Conservation (phyloP, 2,329 filamentous ascomycete genomes). For the Pseudogymnoascus sp. region DNA sequence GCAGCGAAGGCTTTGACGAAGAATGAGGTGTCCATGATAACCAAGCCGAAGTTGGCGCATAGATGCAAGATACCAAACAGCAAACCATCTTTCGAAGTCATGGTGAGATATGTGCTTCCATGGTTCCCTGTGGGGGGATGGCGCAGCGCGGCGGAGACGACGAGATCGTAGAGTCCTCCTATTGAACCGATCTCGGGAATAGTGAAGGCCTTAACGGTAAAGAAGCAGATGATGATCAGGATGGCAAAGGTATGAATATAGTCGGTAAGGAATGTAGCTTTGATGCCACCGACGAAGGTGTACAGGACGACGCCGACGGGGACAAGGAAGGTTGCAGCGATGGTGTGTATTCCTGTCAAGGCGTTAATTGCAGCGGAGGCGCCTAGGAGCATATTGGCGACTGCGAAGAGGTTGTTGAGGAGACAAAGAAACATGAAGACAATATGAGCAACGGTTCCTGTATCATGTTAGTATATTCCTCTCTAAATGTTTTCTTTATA, state of each 20-base stretch:
- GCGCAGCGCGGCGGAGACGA: slow-evolving; percentile 37
- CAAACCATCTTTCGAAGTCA: slow-evolving; percentile 47
- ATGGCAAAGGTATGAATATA: slow-evolving; percentile 50
- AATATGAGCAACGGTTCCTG: slow-evolving; percentile 37
- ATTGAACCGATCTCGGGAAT: slow-evolving; percentile 42
- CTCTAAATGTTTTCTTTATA: not conserved
- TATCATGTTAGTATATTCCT: not conserved
- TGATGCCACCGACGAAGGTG: slow-evolving; percentile 35
- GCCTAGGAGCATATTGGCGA: slow-evolving; percentile 46
- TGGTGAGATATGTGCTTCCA: slow-evolving; percentile 47
- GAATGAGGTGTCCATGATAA: slow-evolving; percentile 49
- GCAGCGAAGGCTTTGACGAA: slow-evolving; percentile 47
- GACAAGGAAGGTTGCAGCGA: slow-evolving; percentile 42
- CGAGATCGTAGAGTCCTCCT: slow-evolving; percentile 42
- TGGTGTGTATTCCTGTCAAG: slow-evolving; percentile 42
- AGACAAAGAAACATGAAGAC: slow-evolving; percentile 46
- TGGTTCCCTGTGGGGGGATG: slow-evolving; percentile 46
- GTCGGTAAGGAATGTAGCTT: slow-evolving; percentile 39
- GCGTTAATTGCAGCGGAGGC: slow-evolving; percentile 37
- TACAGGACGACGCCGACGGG: slow-evolving; percentile 34
- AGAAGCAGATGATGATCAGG: slow-evolving; percentile 44
- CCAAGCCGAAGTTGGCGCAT: slow-evolving; percentile 44
- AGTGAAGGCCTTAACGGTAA: slow-evolving; percentile 40
- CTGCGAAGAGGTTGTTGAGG: slow-evolving; percentile 47
- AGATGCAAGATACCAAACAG: slow-evolving; percentile 44